Evolutionary conservation across 768 basidiomycete species (phyloP), one percentile per base, ranked within the genome.

Genomic region (Lactarius hatsudake): DNA sequence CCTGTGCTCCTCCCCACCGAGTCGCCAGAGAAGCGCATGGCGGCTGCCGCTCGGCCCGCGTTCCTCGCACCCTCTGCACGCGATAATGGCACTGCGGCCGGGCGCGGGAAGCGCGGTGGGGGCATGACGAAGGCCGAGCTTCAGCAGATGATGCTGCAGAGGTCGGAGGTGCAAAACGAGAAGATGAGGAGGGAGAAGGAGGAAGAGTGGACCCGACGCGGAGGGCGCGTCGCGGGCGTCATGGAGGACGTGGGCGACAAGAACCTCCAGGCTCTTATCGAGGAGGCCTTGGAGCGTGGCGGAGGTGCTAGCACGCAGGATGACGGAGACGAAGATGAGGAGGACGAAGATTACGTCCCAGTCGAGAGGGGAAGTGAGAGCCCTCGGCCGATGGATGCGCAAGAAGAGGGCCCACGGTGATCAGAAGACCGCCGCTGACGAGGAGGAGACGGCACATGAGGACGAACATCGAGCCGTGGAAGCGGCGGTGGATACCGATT

Each of bases 191-290:
- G 71, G 70, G 76, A 80, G 71, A 87, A 86, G 72, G 82, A 87
- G 71, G 80, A 83, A 34, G 83, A 86, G 55, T 90, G 85, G 85
- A 73, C 79, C 61, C 81, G 81, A 34, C 77, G 79, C 51, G 89
- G 88, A 8, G 88, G 89, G 30, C 83, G 70, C 67, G 62, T 83
- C 17, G 72, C 71, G 42, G 67, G 66, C 12, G 62, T 69, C 15
- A 68, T 65, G 57, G 66, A 70, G 30, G 70, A 71, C 36, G 63
- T 65, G 3, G 70, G 58, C 30, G 70, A 68, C 13, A 62, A 51
- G 62, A 43, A 57, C 26, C 65, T 64, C 30, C 70, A 69, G 20
- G 40, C 62, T 60, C 56, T 68, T 58, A 66, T 70, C 17, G 66
- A 59, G 53, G 42, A 64, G 51, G 53, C 75, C 36, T 70, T 78